Evolutionary conservation across 179 eudicot genomes (phyloP), one percentile per base, ranked within the genome.

Genomic region (Silene vulgaris): DNA sequence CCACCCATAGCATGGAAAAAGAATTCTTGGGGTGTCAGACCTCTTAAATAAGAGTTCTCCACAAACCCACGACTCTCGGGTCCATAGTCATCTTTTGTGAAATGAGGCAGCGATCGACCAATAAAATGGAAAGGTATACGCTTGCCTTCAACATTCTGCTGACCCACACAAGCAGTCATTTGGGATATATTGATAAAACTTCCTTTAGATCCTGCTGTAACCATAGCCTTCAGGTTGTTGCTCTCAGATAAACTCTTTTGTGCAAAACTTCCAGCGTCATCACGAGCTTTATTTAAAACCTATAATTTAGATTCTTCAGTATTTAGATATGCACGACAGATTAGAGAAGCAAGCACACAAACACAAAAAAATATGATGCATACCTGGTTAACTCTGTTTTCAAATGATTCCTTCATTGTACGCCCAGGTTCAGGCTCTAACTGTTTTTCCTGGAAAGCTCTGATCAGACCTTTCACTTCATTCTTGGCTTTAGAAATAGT

Each of bases 111-210:
- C 13, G 98, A 89, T 50, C 98, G 90, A 72, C 86, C 93, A 65
- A 84, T 85, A 80, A 96, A 96, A 14, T 98, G 97, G 79, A 85
- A 96, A 65, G 99, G 99, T 45, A 96, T 96, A 9, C 99, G 98
- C 74, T 96, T 96, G 23, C 99, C 99, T 84, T 93, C 98, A 70
- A 96, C 99, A 79, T 96, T 96, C 83, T 94, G 99, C 87, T 96
- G 99, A 56, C 99, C 99, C 80, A 96, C 99, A 90, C 99, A 96
- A 69, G 98, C 99, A 87, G 97, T 96, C 99, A 96, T 96, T 86
- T 96, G 99, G 16, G 99, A 93, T 75, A 94, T 96, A 71, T 96
- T 96, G 78, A 96, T 96, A 74, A 91, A 96, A 89, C 98, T 96
- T 78, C 99, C 98, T 81, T 93, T 93, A 5, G 99, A 96, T 32